These are phyloP conservation scores for Aquilaria agallochum DNA, from an alignment of 441 rosid genomes.

Conservation along the genomic window DNA sequence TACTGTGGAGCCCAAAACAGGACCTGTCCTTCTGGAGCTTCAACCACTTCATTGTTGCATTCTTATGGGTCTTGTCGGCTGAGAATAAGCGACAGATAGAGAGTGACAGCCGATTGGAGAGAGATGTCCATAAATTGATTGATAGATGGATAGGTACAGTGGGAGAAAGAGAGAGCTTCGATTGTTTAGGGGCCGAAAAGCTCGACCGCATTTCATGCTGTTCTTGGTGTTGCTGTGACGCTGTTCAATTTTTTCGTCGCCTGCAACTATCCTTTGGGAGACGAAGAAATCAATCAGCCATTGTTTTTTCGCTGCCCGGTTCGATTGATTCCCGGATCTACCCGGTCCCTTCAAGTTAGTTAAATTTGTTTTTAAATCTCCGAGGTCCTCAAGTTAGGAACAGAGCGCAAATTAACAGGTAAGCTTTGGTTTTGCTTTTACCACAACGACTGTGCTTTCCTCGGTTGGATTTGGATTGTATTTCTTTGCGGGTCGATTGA, in stretches of 20 bases:
- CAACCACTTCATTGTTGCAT: conserved; percentile 64
- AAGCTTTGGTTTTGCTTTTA: conserved; percentile 10
- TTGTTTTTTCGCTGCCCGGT: conserved; percentile 13
- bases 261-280: conserved; percentile 14
- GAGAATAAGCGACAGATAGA: background rate
- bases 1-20: conserved; percentile 66
- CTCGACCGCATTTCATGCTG: background rate
- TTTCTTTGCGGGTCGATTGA: conserved; percentile 14
- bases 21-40: conserved; percentile 81
- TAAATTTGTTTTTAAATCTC: conserved; percentile 25
- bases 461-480: conserved; percentile 14
- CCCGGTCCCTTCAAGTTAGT: conserved; percentile 15
- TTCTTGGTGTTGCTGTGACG: too few species aligned
- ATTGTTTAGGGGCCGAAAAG: background rate
- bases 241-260: background rate
- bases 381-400: conserved; percentile 12
- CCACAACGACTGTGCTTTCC: background rate
- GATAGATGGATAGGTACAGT: background rate
- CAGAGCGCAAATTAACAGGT: conserved; percentile 25
- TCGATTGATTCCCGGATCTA: conserved; percentile 67
- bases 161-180: too few species aligned
- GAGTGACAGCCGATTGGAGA: background rate
- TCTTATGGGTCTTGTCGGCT: conserved; percentile 71
- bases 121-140: background rate
- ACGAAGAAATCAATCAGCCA: conserved; percentile 5